Conservation (phyloP, 306 rosid genomes). For the Biancaea sappan region DNA sequence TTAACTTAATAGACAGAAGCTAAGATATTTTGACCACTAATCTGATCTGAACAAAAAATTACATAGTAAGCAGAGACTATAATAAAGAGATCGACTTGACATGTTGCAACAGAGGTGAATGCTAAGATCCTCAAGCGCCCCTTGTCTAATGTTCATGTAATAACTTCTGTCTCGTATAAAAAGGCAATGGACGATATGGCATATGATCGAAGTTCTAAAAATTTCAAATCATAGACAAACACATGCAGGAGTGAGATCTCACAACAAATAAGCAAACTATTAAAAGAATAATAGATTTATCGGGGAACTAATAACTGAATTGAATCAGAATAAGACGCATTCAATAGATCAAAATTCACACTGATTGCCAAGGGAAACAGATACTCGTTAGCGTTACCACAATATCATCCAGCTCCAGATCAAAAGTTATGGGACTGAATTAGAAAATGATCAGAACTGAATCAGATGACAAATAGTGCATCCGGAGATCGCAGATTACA, state of each 20-base stretch:
- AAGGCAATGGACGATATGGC: not conserved
- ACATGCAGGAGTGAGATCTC: conserved; percentile 25
- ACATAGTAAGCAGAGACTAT: conserved; percentile 30
- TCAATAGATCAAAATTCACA: conserved; percentile 44
- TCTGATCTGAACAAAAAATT: conserved; percentile 32
- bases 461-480: conserved; percentile 13
- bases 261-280: conserved; percentile 6
- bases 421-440: conserved; percentile 23
- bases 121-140: conserved; percentile 37
- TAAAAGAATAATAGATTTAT: not conserved
- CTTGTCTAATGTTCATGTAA: conserved; percentile 1
- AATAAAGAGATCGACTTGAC: conserved; percentile 31
- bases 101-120: conserved; percentile 17
- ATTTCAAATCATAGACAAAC: conserved; percentile 25
- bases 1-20: conserved; percentile 16
- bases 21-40: conserved; percentile 1
- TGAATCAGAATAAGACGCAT: conserved; percentile 2
- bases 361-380: conserved; percentile 16
- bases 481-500: conserved; percentile 43
- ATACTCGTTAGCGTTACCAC: conserved; percentile 26
- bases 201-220: conserved; percentile 2
- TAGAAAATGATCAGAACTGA: conserved; percentile 19
- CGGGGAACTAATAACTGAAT: not conserved
- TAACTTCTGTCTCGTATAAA: conserved; percentile 19
- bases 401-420: conserved; percentile 27